A percentile compares a stretch with the other conserved stretches of the same genome.
These are phyloP conservation scores for Aspergillus glaucus DNA, from an alignment of 2,329 filamentous ascomycete genomes.

Conservation along the genomic window DNA sequence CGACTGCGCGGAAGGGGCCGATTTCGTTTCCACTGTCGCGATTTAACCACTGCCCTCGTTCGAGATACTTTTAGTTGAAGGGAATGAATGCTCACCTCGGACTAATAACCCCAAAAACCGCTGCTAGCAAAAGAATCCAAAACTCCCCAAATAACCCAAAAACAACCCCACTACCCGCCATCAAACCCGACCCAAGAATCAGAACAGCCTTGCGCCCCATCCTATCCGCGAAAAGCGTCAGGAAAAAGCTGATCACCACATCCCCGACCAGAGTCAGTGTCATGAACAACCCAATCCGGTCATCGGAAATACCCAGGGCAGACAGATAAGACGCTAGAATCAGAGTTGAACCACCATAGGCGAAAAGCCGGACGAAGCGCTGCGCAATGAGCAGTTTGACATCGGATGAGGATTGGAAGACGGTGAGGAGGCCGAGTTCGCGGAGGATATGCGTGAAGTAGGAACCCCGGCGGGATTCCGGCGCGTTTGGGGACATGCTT, in stretches of 20 bases:
- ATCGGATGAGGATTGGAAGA: conserved; percentile 32
- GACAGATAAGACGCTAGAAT: conserved; percentile 58
- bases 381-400: conserved; percentile 36
- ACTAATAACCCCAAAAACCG: conserved; percentile 56
- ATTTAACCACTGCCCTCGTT: neutral
- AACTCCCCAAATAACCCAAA: conserved; percentile 53
- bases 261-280: conserved; percentile 57
- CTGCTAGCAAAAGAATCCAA: conserved; percentile 54
- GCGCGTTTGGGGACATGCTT: no score
- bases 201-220: conserved; percentile 53
- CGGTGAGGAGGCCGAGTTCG: conserved; percentile 32
- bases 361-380: conserved; percentile 52
- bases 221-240: conserved; percentile 55
- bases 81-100: conserved; percentile 34
- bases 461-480: no score
- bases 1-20: conserved; percentile 61
- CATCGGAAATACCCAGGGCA: conserved; percentile 50
- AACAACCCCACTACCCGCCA: conserved; percentile 50
- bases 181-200: conserved; percentile 48
- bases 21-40: conserved; percentile 53
- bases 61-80: conserved; percentile 11
- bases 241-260: conserved; percentile 51
- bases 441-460: conserved; percentile 8
- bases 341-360: conserved; percentile 56
- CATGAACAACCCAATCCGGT: conserved; percentile 59